Evolutionary conservation across 805 yeast species (phyloP).

Genomic region (Maudiozyma saulgeensis): DNA sequence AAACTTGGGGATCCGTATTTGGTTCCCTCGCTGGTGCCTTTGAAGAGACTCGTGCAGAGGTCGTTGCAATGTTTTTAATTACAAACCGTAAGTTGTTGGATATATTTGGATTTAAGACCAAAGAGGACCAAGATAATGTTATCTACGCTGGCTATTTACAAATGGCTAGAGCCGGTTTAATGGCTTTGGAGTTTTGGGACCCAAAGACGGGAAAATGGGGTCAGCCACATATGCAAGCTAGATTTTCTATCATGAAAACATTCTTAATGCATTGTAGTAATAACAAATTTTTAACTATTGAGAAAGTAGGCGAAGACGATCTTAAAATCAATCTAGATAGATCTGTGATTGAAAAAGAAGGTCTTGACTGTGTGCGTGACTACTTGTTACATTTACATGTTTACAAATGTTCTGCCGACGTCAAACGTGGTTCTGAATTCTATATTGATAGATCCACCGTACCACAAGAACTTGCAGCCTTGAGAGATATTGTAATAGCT

Average conservation of each 20-base stretch:
- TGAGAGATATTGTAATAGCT: constrained; percentile 55
- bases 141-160: constrained; percentile 59
- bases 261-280: constrained; percentile 51
- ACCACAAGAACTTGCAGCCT: constrained; percentile 49
- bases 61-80: constrained; percentile 73
- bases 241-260: constrained; percentile 74
- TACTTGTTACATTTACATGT: constrained; percentile 66
- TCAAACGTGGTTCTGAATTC: constrained; percentile 49
- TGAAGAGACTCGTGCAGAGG: constrained; percentile 90
- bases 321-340: constrained; percentile 51
- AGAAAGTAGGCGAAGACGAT: constrained; percentile 43
- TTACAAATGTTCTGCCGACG: constrained; percentile 71
- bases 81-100: constrained; percentile 58
- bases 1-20: constrained; percentile 85
- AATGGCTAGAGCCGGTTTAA: constrained; percentile 83
- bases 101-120: constrained; percentile 58
- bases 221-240: constrained; percentile 90
- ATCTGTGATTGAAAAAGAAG: constrained; percentile 54
- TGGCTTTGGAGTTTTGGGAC: constrained; percentile 82
- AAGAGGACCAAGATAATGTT: constrained; percentile 53
- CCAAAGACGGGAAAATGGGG: constrained; percentile 81
- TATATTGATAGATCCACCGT: constrained; percentile 64
- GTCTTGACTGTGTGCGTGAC: constrained; percentile 64
- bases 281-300: constrained; percentile 45
- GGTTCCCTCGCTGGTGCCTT: constrained; percentile 78